These are phyloP conservation scores for Luzula sylvatica DNA, from an alignment of 176 grass and related monocot species.

Conservation along the genomic window DNA sequence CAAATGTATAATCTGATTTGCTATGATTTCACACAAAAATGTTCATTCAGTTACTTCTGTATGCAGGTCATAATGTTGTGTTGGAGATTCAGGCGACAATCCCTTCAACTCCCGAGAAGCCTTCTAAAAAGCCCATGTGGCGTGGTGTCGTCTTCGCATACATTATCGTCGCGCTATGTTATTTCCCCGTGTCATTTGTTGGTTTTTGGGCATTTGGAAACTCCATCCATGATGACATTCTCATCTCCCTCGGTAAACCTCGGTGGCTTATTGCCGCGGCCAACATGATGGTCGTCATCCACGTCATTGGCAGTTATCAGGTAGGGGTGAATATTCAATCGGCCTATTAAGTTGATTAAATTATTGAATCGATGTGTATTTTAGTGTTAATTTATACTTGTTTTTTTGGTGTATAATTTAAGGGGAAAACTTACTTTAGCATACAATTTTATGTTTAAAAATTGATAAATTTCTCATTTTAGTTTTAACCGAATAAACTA, in stretches of 20 bases:
- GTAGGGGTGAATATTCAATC: conserved; percentile 3
- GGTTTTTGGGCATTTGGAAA: conserved; percentile 44
- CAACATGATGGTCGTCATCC: conserved; percentile 80
- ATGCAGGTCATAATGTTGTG: conserved; percentile 44
- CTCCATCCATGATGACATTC: conserved; percentile 3
- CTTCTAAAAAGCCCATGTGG: conserved; percentile 62
- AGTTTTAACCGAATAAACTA: no score
- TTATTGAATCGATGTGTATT: no score
- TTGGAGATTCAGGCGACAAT: conserved; percentile 69
- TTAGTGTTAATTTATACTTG: not conserved
- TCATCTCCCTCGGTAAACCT: conserved; percentile 30
- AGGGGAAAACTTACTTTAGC: no score
- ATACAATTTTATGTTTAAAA: not conserved
- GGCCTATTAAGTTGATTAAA: no score
- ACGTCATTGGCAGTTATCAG: conserved; percentile 70
- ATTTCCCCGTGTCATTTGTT: conserved; percentile 41
- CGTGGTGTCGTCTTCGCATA: conserved; percentile 39
- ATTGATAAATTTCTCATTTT: no score
- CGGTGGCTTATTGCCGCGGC: conserved; percentile 52
- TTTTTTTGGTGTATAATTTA: not conserved
- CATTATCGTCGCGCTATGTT: conserved; percentile 41
- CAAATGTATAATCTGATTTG: no score
- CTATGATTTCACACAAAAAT: no score
- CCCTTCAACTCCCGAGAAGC: conserved; percentile 38
- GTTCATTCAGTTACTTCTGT: no score